Evolutionary conservation across 371 early-diverging fungal genomes (phyloP), one percentile per base, ranked within the genome.

Genomic region (Choanephora cucurbitarum): DNA sequence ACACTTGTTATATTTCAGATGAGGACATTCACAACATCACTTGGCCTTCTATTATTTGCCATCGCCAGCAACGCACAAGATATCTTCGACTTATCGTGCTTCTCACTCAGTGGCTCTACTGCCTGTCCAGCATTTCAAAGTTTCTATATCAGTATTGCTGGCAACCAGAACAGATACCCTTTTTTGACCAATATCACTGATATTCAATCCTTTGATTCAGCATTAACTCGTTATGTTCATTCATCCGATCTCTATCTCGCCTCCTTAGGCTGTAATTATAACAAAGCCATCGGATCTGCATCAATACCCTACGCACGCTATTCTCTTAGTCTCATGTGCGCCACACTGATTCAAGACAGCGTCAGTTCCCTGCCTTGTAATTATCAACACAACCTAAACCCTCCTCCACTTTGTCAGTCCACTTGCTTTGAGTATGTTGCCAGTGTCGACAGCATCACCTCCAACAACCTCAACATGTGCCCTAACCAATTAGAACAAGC

Each of bases 261-360:
- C 14, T 31, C 48, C 14, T 47, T 79, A 5, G 72, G 74, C 23
- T 75, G 75, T 24, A 49, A 47, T 1, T 5, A 28, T 7, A 58
- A 68, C 15, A 54, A 55, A 28, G 50, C 68, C 21, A 53, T 46
- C 33, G 14, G 17, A 14, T 41, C 60, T 18, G 18, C 57, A 10
- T 57, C 46, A 39, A 62, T 64, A 46, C 72, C 73, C 47, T 76
- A 76, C 47, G 76, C 76, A 57, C 76, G 79, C 8, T 79, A 74
- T 49, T 72, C 76, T 9, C 41, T 70, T 5, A 66, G 66, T 21
- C 57, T 58, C 24, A 6, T 73, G 32, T 79, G 79, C 23, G 69
- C 76, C 5, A 50, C 46, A 10, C 28, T 79, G 11, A 62, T 76
- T 18, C 74, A 75, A 57, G 73, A 78, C 32, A 33, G 46, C 1